These are phyloP conservation scores for Hypoxylon sp. DNA, from an alignment of 2,329 filamentous ascomycete genomes.

Conservation along the genomic window DNA sequence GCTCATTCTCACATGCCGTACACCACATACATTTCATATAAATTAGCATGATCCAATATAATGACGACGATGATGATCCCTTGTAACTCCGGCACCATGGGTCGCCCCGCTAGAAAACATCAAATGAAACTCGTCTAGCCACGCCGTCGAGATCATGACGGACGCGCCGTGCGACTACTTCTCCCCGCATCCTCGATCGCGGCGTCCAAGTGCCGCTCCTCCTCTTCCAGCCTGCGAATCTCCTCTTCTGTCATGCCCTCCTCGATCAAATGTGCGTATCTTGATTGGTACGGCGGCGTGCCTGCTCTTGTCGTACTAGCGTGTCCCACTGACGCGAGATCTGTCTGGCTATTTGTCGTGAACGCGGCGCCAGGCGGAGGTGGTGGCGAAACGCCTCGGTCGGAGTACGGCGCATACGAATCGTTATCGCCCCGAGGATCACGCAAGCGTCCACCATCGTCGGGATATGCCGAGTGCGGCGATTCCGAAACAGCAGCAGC, in stretches of 20 bases:
- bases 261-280: conserved; percentile 69
- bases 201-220: conserved; percentile 70
- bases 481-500: conserved; percentile 54
- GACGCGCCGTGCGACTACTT: conserved; percentile 19
- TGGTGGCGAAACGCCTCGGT: conserved; percentile 45
- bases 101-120: conserved; percentile 26
- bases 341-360: conserved; percentile 37
- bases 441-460: conserved; percentile 31
- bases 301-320: conserved; percentile 34
- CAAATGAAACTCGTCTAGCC: conserved; percentile 13
- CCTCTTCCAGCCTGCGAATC: conserved; percentile 69
- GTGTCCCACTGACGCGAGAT: conserved; percentile 28
- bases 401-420: conserved; percentile 56
- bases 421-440: conserved; percentile 37
- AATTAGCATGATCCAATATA: conserved; percentile 30
- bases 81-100: conserved; percentile 28
- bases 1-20: conserved; percentile 8
- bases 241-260: conserved; percentile 73
- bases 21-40: conserved; percentile 24
- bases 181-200: conserved; percentile 66
- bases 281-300: conserved; percentile 53
- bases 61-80: conserved; percentile 14
- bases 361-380: conserved; percentile 26
- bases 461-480: conserved; percentile 41
- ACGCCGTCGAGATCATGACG: conserved; percentile 17